These are phyloP conservation scores for Cornus controversa DNA, from an alignment of 148 eudicot genomes.

Conservation along the genomic window DNA sequence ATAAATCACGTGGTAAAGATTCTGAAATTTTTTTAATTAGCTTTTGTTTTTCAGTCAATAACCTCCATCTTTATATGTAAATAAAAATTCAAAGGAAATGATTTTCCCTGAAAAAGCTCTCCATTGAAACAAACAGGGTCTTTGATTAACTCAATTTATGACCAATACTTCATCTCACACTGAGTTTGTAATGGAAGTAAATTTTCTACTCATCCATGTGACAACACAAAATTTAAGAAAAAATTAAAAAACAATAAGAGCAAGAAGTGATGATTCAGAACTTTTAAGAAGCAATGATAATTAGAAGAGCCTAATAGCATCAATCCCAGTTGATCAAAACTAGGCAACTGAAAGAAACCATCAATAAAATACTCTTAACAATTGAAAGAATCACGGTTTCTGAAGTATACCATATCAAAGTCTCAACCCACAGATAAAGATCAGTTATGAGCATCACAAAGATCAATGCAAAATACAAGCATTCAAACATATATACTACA, in stretches of 20 bases:
- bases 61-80: neutral
- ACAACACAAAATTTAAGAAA: neutral
- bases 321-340: constrained; percentile 4
- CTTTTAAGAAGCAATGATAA: neutral
- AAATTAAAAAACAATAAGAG: neutral
- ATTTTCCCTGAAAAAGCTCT: neutral
- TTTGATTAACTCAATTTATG: neutral
- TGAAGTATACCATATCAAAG: neutral
- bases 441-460: neutral
- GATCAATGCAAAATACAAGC: neutral
- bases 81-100: neutral
- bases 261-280: neutral
- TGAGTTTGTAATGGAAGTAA: neutral
- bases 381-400: too few species aligned
- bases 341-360: neutral
- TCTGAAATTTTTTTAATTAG: too few species aligned
- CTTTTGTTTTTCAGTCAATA: too few species aligned
- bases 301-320: neutral
- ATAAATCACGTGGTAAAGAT: too few species aligned
- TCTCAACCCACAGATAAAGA: neutral
- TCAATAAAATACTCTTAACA: neutral
- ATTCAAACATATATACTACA: neutral
- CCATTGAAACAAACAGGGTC: neutral
- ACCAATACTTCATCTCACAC: neutral
- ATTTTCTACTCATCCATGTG: neutral